Evolutionary conservation across 2,329 filamentous ascomycete genomes (phyloP), one percentile per base, ranked within the genome.

Genomic region (Lachnellula cervina): DNA sequence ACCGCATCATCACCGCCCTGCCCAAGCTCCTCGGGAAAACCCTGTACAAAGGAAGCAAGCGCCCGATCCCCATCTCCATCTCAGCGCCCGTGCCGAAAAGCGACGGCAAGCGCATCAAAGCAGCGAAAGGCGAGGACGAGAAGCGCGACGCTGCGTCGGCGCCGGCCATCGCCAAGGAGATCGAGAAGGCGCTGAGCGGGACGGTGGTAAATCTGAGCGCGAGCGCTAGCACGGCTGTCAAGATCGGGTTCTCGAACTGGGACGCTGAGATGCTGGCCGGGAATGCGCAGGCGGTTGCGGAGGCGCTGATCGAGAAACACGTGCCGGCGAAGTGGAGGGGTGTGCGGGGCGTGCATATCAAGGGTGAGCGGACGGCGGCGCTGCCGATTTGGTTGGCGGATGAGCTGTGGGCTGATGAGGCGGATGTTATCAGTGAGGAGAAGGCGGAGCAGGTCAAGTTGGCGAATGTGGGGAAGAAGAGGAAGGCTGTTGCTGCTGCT

Each of bases 371-470:
- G 16, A 96, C 93, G 4, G 87, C 86, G 59, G 88, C 93, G 8
- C 79, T 99, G 68, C 94, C 94, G n/a, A 86, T 99, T 69, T 99
- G 91, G 89, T 76, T 96, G 69, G 89, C 93, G 4, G 87, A 91
- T 64, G 91, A 97, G 78, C 79, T 99, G 61, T 99, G 94, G 91
- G 73, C 87, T 16, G 89, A 94, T 58, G 80, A 84, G 59, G 86
- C 90, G 59, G 83, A 87, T 68, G 83, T 96, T 6, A 76, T 94
- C 37, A 75, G 79, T 61, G 76, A 79, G 38, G 78, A 78, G 64
- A 68, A 76, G 64, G 70, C 73, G 71, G 74, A 63, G 66, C 71
- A 55, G 53, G 57, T 60, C 34, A 49, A 55, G 16, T 38, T 66
- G 52, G 53, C 67, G 38, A 84, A 84, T 68, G 73, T 83, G 37